These are phyloP conservation scores for Coemansia sp. DNA, from an alignment of 192 early-diverging fungal species.

Conservation along the genomic window DNA sequence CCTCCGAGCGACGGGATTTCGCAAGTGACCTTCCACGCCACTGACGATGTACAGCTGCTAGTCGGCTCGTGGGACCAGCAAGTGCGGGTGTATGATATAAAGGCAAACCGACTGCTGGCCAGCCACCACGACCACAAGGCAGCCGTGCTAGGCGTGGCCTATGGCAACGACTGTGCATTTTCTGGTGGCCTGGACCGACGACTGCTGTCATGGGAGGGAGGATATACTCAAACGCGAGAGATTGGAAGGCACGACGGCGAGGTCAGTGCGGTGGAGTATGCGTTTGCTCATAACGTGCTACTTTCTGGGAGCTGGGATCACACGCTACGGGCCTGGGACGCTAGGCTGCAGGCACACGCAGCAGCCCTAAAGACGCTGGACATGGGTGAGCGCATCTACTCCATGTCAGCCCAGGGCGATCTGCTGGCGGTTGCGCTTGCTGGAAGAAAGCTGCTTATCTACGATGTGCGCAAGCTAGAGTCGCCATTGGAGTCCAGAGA, in stretches of 20 bases:
- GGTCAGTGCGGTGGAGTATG: conserved; percentile 68
- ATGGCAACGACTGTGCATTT: conserved; percentile 60
- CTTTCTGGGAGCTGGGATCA: conserved; percentile 94
- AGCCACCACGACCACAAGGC: conserved; percentile 63
- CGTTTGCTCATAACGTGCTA: conserved; percentile 56
- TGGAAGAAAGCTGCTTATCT: conserved; percentile 72
- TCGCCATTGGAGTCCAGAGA: conserved; percentile 70
- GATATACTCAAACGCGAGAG: conserved; percentile 54
- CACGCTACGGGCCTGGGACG: conserved; percentile 62
- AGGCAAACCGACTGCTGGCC: conserved; percentile 56
- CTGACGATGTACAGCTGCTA: conserved; percentile 64
- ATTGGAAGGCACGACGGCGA: conserved; percentile 82
- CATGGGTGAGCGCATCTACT: conserved; percentile 73
- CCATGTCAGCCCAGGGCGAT: conserved; percentile 74
- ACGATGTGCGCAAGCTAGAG: conserved; percentile 83
- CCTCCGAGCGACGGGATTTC: conserved; percentile 89
- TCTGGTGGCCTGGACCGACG: conserved; percentile 76
- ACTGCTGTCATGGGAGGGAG: conserved; percentile 69
- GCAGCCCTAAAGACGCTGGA: conserved; percentile 16
- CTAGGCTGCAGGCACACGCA: conserved; percentile 46
- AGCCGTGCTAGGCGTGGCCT: conserved; percentile 79
- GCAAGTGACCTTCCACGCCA: conserved; percentile 67
- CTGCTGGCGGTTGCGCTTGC: conserved; percentile 83
- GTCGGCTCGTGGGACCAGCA: conserved; percentile 91
- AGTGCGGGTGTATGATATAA: conserved; percentile 81